phyloP scores from a whole-genome alignment of 2,329 filamentous ascomycete species.

The Cordyceps militaris region DNA sequence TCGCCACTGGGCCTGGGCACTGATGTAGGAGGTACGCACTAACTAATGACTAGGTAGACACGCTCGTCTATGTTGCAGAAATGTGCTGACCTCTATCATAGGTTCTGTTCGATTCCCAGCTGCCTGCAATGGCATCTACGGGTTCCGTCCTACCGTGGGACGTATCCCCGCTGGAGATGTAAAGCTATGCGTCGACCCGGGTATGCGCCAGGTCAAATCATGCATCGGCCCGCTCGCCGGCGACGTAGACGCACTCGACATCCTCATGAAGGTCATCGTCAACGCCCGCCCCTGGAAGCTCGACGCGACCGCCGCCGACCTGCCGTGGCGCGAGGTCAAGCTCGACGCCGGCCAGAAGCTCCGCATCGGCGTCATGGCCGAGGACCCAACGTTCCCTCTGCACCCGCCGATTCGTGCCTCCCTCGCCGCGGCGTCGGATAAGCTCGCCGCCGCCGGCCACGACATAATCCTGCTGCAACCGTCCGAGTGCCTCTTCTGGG shows the following conservation, averaged over 20 bases:
- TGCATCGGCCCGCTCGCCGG: slow-evolving; percentile 37
- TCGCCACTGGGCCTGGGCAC: slow-evolving; percentile 52
- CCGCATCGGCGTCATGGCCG: slow-evolving; percentile 41
- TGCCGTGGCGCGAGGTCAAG: slow-evolving; percentile 37
- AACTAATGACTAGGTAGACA: neutral
- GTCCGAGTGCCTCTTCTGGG: slow-evolving; percentile 18
- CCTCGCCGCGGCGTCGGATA: slow-evolving; percentile 32
- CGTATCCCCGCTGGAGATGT: slow-evolving; percentile 39
- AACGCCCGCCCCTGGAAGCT: slow-evolving; percentile 35
- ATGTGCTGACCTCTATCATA: slow-evolving; percentile 14
- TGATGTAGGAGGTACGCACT: slow-evolving; percentile 37
- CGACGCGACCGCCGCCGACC: slow-evolving; percentile 33
- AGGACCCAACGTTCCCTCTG: slow-evolving; percentile 40
- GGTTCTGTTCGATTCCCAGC: slow-evolving; percentile 47
- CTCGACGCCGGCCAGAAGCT: slow-evolving; percentile 21
- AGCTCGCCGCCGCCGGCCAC: slow-evolving; percentile 38
- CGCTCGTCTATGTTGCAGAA: too few species aligned
- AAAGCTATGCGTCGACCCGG: neutral
- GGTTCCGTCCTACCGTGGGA: slow-evolving; percentile 48
- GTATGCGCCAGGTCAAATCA: slow-evolving; percentile 25
- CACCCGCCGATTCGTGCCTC: slow-evolving; percentile 43
- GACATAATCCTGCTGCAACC: slow-evolving; percentile 29
- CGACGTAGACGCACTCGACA: slow-evolving; percentile 30
- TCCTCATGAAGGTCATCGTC: slow-evolving; percentile 36
- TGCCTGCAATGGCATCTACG: slow-evolving; percentile 48